Evolutionary conservation across 1,284 basidiomycete species (phyloP).

Genomic region (Rhizoctonia solani): DNA sequence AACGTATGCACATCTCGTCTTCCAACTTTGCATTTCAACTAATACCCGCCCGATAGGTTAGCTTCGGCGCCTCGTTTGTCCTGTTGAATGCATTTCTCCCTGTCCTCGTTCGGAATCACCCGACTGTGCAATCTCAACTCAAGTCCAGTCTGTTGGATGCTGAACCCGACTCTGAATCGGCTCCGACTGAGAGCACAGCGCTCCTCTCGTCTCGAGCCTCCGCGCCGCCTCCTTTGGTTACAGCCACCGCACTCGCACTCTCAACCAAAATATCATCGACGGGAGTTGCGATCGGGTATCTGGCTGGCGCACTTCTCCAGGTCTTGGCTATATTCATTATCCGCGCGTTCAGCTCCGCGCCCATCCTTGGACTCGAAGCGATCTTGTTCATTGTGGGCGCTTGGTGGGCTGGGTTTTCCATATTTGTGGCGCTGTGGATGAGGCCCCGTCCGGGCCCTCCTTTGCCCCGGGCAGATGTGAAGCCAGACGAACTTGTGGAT

Average conservation of each 20-base stretch:
- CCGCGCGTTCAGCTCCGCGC: conserved; percentile 20
- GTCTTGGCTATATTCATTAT: conserved; percentile 35
- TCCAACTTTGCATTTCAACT: background rate
- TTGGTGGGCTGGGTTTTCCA: conserved; percentile 82
- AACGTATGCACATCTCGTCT: background rate
- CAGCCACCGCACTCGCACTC: conserved; percentile 37
- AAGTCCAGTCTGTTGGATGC: conserved; percentile 38
- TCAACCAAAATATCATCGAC: conserved; percentile 64
- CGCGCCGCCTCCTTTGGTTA: conserved; percentile 21
- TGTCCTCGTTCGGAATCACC: conserved; percentile 64
- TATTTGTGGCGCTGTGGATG: conserved; percentile 75
- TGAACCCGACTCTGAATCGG: too few relatives aligned
- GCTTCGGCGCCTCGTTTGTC: conserved; percentile 81
- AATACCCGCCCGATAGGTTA: conserved; percentile 52
- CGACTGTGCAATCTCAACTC: conserved; percentile 49
- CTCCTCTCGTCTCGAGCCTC: conserved; percentile 37
- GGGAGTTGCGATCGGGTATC: conserved; percentile 84
- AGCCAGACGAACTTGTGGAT: conserved; percentile 32
- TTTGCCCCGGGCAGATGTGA: conserved; percentile 12
- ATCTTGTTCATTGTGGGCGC: conserved; percentile 51
- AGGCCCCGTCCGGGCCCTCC: conserved; percentile 49
- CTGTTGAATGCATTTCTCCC: conserved; percentile 91
- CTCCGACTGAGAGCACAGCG: conserved; percentile 40
- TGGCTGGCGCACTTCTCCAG: conserved; percentile 46
- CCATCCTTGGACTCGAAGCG: conserved; percentile 16